Base-by-base conservation (phyloP, 208 protist species). In the Trypanosoma conorhini region DNA sequence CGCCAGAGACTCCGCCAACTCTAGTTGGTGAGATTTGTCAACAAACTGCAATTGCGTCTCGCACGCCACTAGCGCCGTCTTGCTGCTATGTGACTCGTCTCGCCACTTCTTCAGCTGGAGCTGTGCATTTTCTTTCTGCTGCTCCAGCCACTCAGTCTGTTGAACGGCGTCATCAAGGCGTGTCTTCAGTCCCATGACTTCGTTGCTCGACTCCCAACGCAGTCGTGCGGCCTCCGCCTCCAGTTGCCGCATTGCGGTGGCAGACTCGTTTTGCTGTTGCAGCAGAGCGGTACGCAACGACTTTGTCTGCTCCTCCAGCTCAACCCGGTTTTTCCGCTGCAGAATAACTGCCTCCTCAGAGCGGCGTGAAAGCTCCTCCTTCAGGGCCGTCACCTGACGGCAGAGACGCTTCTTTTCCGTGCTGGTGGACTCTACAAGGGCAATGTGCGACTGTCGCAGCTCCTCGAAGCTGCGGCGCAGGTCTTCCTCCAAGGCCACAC, bases 351-450 rank as follows among this genome's bases (percentile, higher is more conserved):
- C 62, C 73, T 93, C 88, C 51, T 88, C 70, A 19, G 72, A 66
- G n/a, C 84, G 81, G 1, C 89, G 82, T 10, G 72, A 77, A 42
- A 95, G 75, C 81, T 95, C 89, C 61, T 89, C 89, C 74, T 92
- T 91, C 33, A 95, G 74, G 13, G 89, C 89, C 12, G 69, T 59
- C 21, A 95, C 79, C 68, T 92, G 89, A 24, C 38, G 60, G 30
- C 40, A 22, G 13, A 77, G 66, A n/a, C 26, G 60, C 31, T 66
- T 70, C n/a, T 55, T 61, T 50, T 77, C 72, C 17, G 13, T 12
- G 24, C 50, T 59, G 26, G 67, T 56, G 24, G 65, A 44, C 3
- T 75, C 70, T 30, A 56, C 26, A 28, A 69, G 42, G 12, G 57
- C 42, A 31, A 38, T 54, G 33, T 68, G 59, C 4, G 77, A 73